Evolutionary conservation across 176 grass and related monocot genomes (phyloP), one percentile per base, ranked within the genome.

Genomic region (Carex scoparia): DNA sequence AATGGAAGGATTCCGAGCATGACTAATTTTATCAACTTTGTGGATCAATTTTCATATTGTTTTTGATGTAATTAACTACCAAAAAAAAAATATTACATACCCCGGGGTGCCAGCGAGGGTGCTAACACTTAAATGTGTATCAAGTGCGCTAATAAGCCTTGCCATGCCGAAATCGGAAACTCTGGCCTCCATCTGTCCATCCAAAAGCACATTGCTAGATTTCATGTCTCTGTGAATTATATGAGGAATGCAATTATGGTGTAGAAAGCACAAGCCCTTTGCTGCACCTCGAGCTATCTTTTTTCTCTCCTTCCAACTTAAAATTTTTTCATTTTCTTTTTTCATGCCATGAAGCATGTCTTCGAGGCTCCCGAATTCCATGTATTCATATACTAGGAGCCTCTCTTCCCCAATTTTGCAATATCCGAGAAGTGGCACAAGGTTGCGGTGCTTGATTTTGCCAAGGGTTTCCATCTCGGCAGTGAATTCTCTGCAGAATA

Each of bases 141-240:
- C 95, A 1, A 94, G 87, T 58, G 95, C 93, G 69, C 80, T 90
- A 57, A 98, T 94, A 2, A 98, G 93, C 33, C 95, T 63, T 2
- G 95, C 95, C 95, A 98, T 98, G 23, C 95, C 95, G 74, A 94
- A 98, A 82, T 98, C 95, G 1, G 95, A 90, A 30, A 95, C 95
- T 11, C 91, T 80, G 1, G 95, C 91, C 69, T 93, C 93, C 93
- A 98, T 92, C 35, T 79, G 83, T 28, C 35, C 81, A 84, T 98
- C 93, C 58, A 98, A 80, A 49, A 98, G 88, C 59, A 98, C 95
- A 62, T 98, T 98, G 86, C 95, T 98, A 55, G 95, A 98, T 84
- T 98, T 98, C 95, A 98, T 98, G 88, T 98, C 95, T 1, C 95
- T 93, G 88, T 98, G 95, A 80, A 98, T 98, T 79, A 98, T 98